These are phyloP conservation scores for Suhomyces chickasaworum DNA, from an alignment of 1,139 yeast genomes.

Conservation along the genomic window DNA sequence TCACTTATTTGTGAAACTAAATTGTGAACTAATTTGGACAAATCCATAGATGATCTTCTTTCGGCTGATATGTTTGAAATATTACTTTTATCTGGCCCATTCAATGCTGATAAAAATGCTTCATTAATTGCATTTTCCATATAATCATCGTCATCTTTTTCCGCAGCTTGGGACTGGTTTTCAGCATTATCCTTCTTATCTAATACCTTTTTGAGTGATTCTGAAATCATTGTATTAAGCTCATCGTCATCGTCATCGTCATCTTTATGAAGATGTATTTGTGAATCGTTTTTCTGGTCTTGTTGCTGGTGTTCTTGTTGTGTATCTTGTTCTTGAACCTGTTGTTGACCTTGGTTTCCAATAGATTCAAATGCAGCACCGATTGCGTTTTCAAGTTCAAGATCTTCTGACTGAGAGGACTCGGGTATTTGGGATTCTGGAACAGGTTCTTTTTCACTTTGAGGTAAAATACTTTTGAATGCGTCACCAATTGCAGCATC, in stretches of 20 bases:
- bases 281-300: background rate
- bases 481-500: conserved; percentile 37
- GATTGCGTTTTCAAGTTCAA: conserved; percentile 30
- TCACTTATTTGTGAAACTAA: conserved; percentile 24
- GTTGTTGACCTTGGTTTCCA: background rate
- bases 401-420: conserved; percentile 17
- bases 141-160: conserved; percentile 17
- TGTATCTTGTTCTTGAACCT: background rate
- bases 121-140: conserved; percentile 37
- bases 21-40: conserved; percentile 27
- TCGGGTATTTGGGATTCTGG: background rate
- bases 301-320: background rate
- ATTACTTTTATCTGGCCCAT: conserved; percentile 4
- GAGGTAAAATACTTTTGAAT: conserved; percentile 18
- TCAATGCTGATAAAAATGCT: conserved; percentile 36
- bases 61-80: background rate
- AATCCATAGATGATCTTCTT: conserved; percentile 15
- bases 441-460: background rate
- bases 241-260: conserved; percentile 19
- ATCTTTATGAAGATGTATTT: background rate
- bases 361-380: conserved; percentile 24
- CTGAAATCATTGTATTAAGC: conserved; percentile 20
- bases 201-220: conserved; percentile 20
- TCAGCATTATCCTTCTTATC: conserved; percentile 1
- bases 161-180: background rate